Conservation (phyloP, 2,329 filamentous ascomycete genomes). For the Blastomyces percursus region DNA sequence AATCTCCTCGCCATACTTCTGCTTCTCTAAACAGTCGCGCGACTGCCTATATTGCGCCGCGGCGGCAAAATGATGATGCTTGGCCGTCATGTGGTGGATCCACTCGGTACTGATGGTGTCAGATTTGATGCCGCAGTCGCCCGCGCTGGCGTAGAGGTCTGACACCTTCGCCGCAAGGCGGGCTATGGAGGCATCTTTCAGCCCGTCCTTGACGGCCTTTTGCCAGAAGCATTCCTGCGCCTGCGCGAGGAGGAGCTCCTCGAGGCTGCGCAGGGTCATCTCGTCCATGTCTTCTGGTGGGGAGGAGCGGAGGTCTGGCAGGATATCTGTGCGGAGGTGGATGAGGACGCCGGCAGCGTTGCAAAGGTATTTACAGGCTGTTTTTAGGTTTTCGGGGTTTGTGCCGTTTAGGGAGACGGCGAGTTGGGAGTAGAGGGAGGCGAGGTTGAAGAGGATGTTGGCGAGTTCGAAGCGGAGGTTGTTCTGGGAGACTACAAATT, state of each 20-base stretch:
- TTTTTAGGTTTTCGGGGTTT: conserved; percentile 71
- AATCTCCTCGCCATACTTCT: conserved; percentile 90
- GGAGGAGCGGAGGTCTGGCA: conserved; percentile 71
- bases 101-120: conserved; percentile 84
- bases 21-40: conserved; percentile 82
- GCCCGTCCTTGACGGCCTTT: conserved; percentile 84
- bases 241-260: conserved; percentile 77
- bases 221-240: conserved; percentile 98
- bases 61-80: conserved; percentile 93
- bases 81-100: conserved; percentile 97
- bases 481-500: conserved; percentile 45
- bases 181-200: conserved; percentile 86
- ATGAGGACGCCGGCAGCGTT: conserved; percentile 72
- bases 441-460: conserved; percentile 88
- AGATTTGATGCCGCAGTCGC: conserved; percentile 78
- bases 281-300: conserved; percentile 95
- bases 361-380: conserved; percentile 82
- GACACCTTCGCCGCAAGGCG: conserved; percentile 84
- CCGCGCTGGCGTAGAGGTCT: conserved; percentile 75
- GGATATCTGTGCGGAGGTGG: conserved; percentile 62
- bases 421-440: conserved; percentile 85
- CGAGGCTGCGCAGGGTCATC: conserved; percentile 70
- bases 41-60: conserved; percentile 89
- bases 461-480: conserved; percentile 72
- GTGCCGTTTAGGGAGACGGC: conserved; percentile 68